Evolutionary conservation across 2,329 filamentous ascomycete species (phyloP).

Genomic region (Colletotrichum sp.): DNA sequence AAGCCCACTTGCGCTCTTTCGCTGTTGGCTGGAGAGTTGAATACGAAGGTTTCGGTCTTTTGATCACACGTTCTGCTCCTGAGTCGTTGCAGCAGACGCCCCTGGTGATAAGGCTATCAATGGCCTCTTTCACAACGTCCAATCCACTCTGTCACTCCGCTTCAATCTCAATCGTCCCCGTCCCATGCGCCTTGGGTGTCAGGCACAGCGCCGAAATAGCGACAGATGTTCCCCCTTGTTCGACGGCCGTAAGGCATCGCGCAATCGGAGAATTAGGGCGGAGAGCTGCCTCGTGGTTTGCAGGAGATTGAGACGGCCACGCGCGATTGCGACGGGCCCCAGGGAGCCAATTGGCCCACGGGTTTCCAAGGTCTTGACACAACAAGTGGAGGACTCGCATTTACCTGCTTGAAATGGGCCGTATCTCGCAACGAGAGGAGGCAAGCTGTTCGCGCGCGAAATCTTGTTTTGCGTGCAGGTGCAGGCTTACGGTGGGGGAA

Average conservation of each 20-base stretch:
- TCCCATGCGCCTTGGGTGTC: background rate
- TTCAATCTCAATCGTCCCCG: background rate
- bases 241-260: background rate
- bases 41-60: background rate
- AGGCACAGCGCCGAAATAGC: background rate
- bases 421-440: background rate
- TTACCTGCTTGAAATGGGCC: background rate
- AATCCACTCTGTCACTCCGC: background rate
- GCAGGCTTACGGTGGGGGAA: conserved; percentile 15
- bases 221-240: background rate
- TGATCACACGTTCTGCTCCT: background rate
- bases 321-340: background rate
- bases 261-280: conserved; percentile 18
- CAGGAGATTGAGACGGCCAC: background rate
- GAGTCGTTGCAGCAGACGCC: background rate
- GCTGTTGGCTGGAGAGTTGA: background rate
- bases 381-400: background rate
- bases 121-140: background rate
- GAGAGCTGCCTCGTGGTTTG: background rate
- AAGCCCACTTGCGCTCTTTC: background rate
- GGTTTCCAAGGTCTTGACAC: background rate
- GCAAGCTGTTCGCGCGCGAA: conserved; percentile 15
- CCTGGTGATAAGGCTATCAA: background rate
- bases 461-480: conserved; percentile 19
- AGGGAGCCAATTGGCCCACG: background rate